phyloP scores from a whole-genome alignment of 2,329 filamentous ascomycete genomes.

The Fusarium dlaminii region DNA sequence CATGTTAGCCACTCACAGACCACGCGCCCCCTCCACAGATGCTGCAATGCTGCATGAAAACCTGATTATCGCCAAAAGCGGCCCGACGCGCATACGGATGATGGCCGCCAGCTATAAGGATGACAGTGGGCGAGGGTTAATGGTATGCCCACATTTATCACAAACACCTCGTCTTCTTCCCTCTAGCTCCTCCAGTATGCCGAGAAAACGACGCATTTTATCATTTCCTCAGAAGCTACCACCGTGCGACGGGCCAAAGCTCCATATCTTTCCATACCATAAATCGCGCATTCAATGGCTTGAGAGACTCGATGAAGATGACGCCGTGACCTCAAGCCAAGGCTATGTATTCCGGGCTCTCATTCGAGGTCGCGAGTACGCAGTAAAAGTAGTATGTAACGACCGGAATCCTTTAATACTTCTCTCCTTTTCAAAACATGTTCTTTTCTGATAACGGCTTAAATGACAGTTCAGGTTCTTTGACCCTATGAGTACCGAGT shows the following conservation, averaged over 20 bases:
- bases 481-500: conserved; percentile 17
- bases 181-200: neutral
- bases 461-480: conserved; percentile 29
- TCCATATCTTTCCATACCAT: conserved; percentile 21
- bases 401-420: neutral
- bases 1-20: neutral
- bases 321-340: conserved; percentile 1
- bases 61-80: neutral
- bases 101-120: conserved; percentile 1
- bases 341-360: conserved; percentile 31
- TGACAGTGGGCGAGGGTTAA: neutral
- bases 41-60: neutral
- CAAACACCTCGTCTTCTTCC: neutral
- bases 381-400: conserved; percentile 29
- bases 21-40: neutral
- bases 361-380: conserved; percentile 24
- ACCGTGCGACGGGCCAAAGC: conserved; percentile 29
- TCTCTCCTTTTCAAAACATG: neutral
- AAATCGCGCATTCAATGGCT: conserved; percentile 31
- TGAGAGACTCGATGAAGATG: conserved; percentile 18
- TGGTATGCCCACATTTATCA: neutral
- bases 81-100: neutral
- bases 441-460: neutral
- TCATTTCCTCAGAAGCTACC: conserved; percentile 15
- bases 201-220: neutral